phyloP scores from a whole-genome alignment of 768 basidiomycete genomes.

The Tylopilus vinaceipallidus region DNA sequence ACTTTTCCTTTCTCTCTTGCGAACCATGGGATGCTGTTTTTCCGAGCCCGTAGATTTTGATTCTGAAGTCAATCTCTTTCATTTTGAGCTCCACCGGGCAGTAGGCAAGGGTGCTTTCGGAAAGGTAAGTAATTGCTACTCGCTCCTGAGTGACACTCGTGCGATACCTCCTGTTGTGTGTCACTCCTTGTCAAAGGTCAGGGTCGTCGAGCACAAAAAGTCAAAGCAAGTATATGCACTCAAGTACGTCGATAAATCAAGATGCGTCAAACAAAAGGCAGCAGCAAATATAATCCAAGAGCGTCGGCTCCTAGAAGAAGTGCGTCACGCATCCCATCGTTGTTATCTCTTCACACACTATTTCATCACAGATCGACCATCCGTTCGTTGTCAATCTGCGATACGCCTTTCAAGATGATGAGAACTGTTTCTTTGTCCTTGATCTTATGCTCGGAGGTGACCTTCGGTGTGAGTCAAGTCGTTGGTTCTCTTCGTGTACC shows the following conservation, averaged over 20 bases:
- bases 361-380: constrained; percentile 67
- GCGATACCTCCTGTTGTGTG: background rate
- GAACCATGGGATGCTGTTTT: constrained; percentile 57
- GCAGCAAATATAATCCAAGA: constrained; percentile 94
- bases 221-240: constrained; percentile 90
- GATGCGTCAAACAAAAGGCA: constrained; percentile 87
- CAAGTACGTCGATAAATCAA: constrained; percentile 97
- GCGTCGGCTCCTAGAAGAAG: constrained; percentile 89
- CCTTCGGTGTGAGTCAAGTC: constrained; percentile 68
- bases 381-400: constrained; percentile 87
- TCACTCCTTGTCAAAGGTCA: constrained; percentile 54
- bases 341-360: constrained; percentile 12
- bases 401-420: constrained; percentile 96
- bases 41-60: constrained; percentile 85
- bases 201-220: constrained; percentile 95
- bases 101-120: constrained; percentile 98
- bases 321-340: constrained; percentile 28
- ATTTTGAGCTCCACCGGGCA: constrained; percentile 93
- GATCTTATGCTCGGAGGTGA: constrained; percentile 97
- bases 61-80: constrained; percentile 83
- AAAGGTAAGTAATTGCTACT: constrained; percentile 56
- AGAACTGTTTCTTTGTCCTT: constrained; percentile 96
- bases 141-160: constrained; percentile 5
- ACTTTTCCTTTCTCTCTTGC: constrained; percentile 35
- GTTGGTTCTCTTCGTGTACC: background rate